Percentiles rank a stretch among this genome's conserved stretches.
phyloP scores from a whole-genome alignment of 2,329 filamentous ascomycete genomes.

The Zalaria obscura region DNA sequence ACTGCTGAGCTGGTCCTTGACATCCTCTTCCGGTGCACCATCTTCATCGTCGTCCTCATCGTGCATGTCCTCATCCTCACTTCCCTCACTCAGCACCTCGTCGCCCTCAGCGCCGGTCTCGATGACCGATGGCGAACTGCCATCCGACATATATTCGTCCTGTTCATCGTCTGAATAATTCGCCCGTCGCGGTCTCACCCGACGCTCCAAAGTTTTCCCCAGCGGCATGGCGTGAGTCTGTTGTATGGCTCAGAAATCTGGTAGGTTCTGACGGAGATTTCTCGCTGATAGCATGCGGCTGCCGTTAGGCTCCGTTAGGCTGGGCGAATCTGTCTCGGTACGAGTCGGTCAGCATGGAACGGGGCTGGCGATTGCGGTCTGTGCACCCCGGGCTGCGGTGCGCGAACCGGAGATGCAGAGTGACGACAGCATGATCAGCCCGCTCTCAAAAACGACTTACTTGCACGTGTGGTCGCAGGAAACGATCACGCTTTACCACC shows the following conservation, averaged over 20 bases:
- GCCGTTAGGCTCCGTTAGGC: no score
- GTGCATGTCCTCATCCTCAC: constrained; percentile 9
- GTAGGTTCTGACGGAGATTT: neutral
- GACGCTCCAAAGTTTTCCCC: constrained; percentile 6
- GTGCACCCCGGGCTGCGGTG: no score
- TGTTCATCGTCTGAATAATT: constrained; percentile 5
- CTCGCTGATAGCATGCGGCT: neutral
- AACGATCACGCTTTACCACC: no score
- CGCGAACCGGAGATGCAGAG: no score
- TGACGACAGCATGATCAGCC: no score
- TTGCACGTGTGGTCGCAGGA: no score
- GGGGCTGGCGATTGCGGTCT: no score
- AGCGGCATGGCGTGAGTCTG: constrained; percentile 7
- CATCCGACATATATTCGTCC: constrained; percentile 17
- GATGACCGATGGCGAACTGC: constrained; percentile 25
- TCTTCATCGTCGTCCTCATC: constrained; percentile 17
- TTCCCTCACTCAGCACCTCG: constrained; percentile 3
- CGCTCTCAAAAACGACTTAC: no score
- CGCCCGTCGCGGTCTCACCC: constrained; percentile 7
- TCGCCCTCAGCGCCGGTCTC: constrained; percentile 20
- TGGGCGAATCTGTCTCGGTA: no score
- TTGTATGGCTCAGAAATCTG: neutral
- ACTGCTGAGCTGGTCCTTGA: constrained; percentile 33
- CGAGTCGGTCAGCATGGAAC: no score
- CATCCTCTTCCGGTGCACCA: constrained; percentile 22